Evolutionary conservation across 1,284 basidiomycete genomes (phyloP).

Genomic region (Sporisorium reilianum): DNA sequence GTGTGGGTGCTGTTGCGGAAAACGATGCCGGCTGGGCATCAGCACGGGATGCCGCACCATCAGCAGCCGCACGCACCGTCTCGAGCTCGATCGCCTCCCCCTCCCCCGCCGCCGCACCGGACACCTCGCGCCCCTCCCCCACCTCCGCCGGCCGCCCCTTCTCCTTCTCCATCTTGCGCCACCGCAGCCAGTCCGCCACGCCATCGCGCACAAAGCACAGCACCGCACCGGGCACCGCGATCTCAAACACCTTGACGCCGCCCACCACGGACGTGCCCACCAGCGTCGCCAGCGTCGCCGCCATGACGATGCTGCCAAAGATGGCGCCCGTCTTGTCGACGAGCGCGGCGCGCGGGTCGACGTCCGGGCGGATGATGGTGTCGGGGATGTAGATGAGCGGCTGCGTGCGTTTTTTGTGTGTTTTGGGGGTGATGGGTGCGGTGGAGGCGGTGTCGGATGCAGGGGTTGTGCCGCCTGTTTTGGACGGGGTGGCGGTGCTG

Average conservation of each 20-base stretch:
- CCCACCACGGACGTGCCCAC: slow-evolving; percentile 74
- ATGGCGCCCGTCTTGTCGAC: slow-evolving; percentile 73
- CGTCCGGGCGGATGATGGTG: slow-evolving; percentile 71
- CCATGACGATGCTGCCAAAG: slow-evolving; percentile 72
- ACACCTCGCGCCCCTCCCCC: too few species aligned
- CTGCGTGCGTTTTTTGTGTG: slow-evolving; percentile 10
- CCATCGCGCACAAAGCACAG: slow-evolving; percentile 80
- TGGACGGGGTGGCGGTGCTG: neutral
- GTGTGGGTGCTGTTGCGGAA: neutral
- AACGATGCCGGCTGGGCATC: neutral
- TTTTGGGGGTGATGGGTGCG: slow-evolving; percentile 4
- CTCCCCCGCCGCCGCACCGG: slow-evolving; percentile 19
- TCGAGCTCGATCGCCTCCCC: slow-evolving; percentile 42
- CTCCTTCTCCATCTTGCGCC: slow-evolving; percentile 26
- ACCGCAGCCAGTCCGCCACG: slow-evolving; percentile 73
- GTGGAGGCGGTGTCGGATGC: slow-evolving; percentile 25
- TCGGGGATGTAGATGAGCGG: slow-evolving; percentile 70
- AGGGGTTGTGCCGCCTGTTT: slow-evolving; percentile 8
- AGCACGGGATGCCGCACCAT: slow-evolving; percentile 8
- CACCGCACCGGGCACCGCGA: slow-evolving; percentile 87
- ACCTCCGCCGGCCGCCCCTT: slow-evolving; percentile 13
- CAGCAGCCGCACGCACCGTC: slow-evolving; percentile 22
- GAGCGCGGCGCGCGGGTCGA: slow-evolving; percentile 72
- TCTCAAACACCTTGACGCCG: slow-evolving; percentile 75
- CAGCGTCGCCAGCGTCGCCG: slow-evolving; percentile 74